Percentiles rank a stretch among this genome's conserved stretches.
phyloP scores from a whole-genome alignment of 768 basidiomycete genomes.

The Mycena kentingensis region DNA sequence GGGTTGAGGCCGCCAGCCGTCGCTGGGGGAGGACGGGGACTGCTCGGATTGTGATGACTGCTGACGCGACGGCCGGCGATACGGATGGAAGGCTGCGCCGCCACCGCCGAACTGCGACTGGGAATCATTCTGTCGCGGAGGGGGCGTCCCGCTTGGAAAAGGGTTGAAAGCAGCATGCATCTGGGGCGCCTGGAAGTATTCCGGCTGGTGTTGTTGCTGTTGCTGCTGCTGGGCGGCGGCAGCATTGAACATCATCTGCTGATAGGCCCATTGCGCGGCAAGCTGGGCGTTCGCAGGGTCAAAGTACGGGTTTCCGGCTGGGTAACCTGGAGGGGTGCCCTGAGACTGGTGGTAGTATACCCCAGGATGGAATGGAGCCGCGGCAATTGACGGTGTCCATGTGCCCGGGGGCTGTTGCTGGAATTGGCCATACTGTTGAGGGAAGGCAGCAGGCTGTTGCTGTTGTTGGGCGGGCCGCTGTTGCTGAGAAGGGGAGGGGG shows the following conservation, averaged over 20 bases:
- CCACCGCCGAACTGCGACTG: conserved; percentile 27
- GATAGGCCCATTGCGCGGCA: conserved; percentile 86
- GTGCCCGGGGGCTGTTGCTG: conserved; percentile 70
- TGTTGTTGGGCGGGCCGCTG: conserved; percentile 50
- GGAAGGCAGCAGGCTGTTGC: conserved; percentile 40
- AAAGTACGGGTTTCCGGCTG: conserved; percentile 60
- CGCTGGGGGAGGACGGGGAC: conserved; percentile 27
- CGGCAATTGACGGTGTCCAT: conserved; percentile 69
- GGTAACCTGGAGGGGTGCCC: background rate
- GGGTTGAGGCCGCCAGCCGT: conserved; percentile 67
- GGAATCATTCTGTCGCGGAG: conserved; percentile 25
- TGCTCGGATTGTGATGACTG: conserved; percentile 36
- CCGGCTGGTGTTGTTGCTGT: conserved; percentile 33
- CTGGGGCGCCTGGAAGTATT: conserved; percentile 12
- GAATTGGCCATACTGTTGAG: conserved; percentile 56
- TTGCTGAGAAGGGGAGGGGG: conserved; percentile 32
- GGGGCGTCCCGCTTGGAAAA: conserved; percentile 25
- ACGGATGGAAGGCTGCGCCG: conserved; percentile 71
- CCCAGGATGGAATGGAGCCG: conserved; percentile 75
- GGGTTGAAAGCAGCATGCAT: conserved; percentile 21
- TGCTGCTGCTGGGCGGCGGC: conserved; percentile 46
- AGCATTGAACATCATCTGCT: conserved; percentile 88
- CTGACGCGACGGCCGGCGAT: conserved; percentile 68
- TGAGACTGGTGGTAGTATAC: conserved; percentile 54
- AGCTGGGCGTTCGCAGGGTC: conserved; percentile 77